Conservation (phyloP, 257 asterid genomes). For the Solanum pennellii region DNA sequence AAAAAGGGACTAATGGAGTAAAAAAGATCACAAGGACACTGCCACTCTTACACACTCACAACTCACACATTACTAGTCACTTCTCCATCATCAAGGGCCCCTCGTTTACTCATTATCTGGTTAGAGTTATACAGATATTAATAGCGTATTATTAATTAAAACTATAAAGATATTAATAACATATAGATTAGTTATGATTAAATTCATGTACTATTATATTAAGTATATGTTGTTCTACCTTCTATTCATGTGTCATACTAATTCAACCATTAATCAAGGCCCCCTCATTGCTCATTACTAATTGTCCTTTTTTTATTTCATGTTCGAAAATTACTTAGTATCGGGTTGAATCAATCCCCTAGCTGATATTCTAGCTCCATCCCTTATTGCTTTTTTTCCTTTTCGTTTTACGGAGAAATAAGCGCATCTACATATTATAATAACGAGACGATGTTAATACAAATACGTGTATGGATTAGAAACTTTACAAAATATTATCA, state of each 20-base stretch:
- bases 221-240: too few species aligned
- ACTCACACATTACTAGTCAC: not conserved
- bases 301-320: not conserved
- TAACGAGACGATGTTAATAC: not conserved
- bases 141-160: too few species aligned
- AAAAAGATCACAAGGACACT: not conserved
- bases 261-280: not conserved
- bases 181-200: too few species aligned
- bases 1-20: not conserved
- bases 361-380: not conserved
- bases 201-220: too few species aligned
- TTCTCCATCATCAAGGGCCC: not conserved
- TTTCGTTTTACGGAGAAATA: not conserved
- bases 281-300: not conserved
- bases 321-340: not conserved
- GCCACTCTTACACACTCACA: not conserved
- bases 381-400: not conserved
- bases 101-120: not conserved
- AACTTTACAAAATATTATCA: not conserved
- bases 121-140: too few species aligned
- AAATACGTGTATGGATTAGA: not conserved
- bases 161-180: fast-evolving
- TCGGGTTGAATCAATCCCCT: not conserved
- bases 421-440: not conserved
- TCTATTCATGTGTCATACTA: too few species aligned